These are phyloP conservation scores for Umbelopsis isabellina DNA, from an alignment of 192 early-diverging fungal species.

Conservation along the genomic window DNA sequence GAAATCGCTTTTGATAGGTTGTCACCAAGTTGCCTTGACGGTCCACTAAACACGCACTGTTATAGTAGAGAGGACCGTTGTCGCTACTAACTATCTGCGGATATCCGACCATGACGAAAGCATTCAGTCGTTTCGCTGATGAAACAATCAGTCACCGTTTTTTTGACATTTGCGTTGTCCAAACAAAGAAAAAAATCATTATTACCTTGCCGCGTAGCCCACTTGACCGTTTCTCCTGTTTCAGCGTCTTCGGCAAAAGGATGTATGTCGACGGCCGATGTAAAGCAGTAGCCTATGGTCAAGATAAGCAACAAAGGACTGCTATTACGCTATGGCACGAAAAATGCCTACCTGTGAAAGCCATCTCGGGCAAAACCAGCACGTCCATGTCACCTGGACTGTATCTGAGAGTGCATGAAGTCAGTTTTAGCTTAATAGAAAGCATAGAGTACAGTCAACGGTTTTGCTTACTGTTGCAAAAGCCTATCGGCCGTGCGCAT, in stretches of 20 bases:
- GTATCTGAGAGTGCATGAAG: constrained; percentile 38
- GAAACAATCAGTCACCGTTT: neutral
- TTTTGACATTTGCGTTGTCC: neutral
- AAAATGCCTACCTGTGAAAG: constrained; percentile 64
- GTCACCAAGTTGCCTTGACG: constrained; percentile 49
- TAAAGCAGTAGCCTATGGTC: constrained; percentile 68
- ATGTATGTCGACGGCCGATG: constrained; percentile 53
- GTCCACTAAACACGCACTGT: constrained; percentile 63
- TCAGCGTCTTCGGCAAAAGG: constrained; percentile 62
- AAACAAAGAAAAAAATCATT: neutral
- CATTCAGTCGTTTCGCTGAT: constrained; percentile 53
- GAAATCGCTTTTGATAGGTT: constrained; percentile 72
- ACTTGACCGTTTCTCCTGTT: constrained; percentile 54
- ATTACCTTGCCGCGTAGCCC: constrained; percentile 67
- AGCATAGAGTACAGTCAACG: neutral
- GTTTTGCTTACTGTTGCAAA: constrained; percentile 27
- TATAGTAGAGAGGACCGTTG: constrained; percentile 52
- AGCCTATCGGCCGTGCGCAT: constrained; percentile 39
- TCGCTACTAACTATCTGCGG: constrained; percentile 50
- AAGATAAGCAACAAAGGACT: neutral
- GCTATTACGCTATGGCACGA: neutral
- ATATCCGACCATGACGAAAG: constrained; percentile 72
- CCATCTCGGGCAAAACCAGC: constrained; percentile 78
- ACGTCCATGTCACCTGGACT: constrained; percentile 62
- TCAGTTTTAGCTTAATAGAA: neutral